A percentile compares a stretch with the other conserved stretches of the same genome.
Evolutionary conservation across 345 rosid genomes (phyloP).

Genomic region (Punica granatum): DNA sequence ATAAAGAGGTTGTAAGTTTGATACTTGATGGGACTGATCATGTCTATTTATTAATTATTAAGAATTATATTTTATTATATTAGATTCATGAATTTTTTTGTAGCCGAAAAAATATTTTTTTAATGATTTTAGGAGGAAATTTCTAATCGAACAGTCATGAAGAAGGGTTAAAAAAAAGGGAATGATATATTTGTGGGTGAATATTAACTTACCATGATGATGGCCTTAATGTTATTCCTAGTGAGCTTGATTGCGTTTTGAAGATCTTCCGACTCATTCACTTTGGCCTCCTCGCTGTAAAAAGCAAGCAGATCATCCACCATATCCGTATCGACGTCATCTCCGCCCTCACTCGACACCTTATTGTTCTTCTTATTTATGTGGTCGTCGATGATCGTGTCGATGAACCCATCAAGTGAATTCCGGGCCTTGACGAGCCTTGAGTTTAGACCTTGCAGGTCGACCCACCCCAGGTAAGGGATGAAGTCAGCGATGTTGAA

Average conservation of each 20-base stretch:
- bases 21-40: too few relatives aligned
- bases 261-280: constrained; percentile 25
- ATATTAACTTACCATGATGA: constrained; percentile 95
- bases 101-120: too few relatives aligned
- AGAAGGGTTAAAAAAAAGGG: not conserved
- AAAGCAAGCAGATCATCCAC: constrained; percentile 80
- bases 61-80: too few relatives aligned
- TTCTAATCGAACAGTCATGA: too few relatives aligned
- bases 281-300: constrained; percentile 34
- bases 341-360: not conserved
- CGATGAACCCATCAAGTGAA: constrained; percentile 64
- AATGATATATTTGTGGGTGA: too few relatives aligned
- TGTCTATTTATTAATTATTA: too few relatives aligned
- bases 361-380: constrained; percentile 26
- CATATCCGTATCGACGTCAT: constrained; percentile 50
- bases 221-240: constrained; percentile 74
- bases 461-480: constrained; percentile 66
- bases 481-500: constrained; percentile 69
- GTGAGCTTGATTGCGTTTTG: constrained; percentile 50
- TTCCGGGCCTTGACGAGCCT: constrained; percentile 56
- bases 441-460: constrained; percentile 33
- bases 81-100: too few relatives aligned
- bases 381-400: constrained; percentile 66
- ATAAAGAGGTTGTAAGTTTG: too few relatives aligned
- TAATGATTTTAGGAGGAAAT: too few relatives aligned